Conservation (phyloP, 2,329 filamentous ascomycete genomes). For the Aspergillus amoenus region DNA sequence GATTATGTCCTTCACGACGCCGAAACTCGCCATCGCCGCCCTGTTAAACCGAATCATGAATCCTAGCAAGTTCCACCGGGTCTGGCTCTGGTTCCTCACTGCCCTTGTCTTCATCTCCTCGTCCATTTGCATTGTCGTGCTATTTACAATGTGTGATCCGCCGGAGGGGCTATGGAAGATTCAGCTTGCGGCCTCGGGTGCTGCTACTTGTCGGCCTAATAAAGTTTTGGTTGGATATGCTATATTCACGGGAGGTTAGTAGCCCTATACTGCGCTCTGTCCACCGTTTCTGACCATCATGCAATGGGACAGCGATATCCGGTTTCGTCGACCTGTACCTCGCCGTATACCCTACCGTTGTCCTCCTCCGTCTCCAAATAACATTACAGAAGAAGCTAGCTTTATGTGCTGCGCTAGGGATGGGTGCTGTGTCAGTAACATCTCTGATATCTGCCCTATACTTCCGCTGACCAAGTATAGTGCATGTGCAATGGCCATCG, state of each 20-base stretch:
- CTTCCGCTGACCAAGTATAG: constrained; percentile 18
- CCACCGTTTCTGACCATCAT: not conserved
- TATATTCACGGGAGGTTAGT: constrained; percentile 40
- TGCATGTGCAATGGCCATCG: constrained; percentile 33
- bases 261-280: too few relatives aligned
- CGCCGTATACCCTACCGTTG: constrained; percentile 31
- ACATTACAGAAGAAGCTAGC: constrained; percentile 29
- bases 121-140: constrained; percentile 38
- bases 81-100: constrained; percentile 30
- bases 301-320: constrained; percentile 26
- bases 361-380: constrained; percentile 35
- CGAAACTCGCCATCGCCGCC: constrained; percentile 29
- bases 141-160: constrained; percentile 47
- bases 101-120: constrained; percentile 31
- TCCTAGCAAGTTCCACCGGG: constrained; percentile 19
- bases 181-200: constrained; percentile 15
- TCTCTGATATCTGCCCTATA: too few relatives aligned
- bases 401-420: constrained; percentile 27
- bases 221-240: constrained; percentile 42
- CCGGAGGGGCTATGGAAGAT: constrained; percentile 40
- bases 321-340: constrained; percentile 35
- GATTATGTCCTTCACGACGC: constrained; percentile 29
- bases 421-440: constrained; percentile 29
- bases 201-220: constrained; percentile 37
- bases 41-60: constrained; percentile 30